Base-by-base conservation (phyloP, 768 basidiomycete genomes). In the Vararia minispora region DNA sequence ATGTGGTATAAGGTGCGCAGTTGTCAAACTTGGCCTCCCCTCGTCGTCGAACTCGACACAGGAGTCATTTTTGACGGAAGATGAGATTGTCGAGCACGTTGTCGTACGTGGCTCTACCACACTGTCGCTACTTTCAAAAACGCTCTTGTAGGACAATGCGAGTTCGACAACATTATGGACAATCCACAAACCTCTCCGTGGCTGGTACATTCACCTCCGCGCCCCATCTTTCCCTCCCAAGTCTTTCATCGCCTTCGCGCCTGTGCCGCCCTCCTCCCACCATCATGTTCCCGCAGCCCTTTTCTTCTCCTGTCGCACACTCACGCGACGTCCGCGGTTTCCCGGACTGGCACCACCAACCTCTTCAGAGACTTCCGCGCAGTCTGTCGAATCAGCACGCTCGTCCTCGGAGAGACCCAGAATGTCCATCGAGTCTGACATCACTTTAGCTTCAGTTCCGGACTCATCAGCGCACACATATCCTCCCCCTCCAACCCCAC, bases 151-250 rank as follows among this genome's bases (percentile, higher is more conserved):
- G 81, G 79, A 87, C 41, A 80, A 79, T 28, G 66, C 72, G n/a
- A 76, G 71, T 4, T 73, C 70, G 17, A 68, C 69, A 0, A 55
- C 84, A 2, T 67, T 71, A 39, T 89, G 86, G 86, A 72, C 72
- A 8, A 74, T 87, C 20, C 86, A 87, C 53, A 72, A 76, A 5
- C 86, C 86, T 1, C 74, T 76, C 41, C 73, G 79, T 21, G 86
- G 86, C 31, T 89, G 86, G 86, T 89, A 88, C 56, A 75, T 89
- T 42, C 79, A 79, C 28, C 60, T 89, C 18, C 72, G 80, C 25
- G 62, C 81, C 2, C 85, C 86, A 0, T 49, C 65, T 4, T 87
- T 86, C 45, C 79, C 82, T 1, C 76, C 72, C 10, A 63, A 38
- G 17, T 46, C 56, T 24, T 61, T 56, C 44, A 59, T 67, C 28